phyloP scores from a whole-genome alignment of 768 basidiomycete species.

The Mycena alexandri region DNA sequence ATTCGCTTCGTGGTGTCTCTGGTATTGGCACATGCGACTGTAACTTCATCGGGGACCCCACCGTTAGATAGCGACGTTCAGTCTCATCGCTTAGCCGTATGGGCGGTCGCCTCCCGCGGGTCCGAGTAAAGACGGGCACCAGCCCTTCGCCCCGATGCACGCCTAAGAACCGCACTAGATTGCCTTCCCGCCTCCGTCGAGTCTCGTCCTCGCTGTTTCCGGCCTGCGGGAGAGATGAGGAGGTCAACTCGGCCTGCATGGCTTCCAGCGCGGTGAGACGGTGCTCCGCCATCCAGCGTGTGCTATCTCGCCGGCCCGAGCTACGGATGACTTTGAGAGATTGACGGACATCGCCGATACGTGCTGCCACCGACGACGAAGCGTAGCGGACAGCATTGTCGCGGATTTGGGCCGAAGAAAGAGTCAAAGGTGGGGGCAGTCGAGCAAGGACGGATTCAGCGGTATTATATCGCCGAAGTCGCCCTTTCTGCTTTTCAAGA shows the following conservation, averaged over 20 bases:
- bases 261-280: constrained; percentile 27
- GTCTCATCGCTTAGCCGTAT: not conserved
- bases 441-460: constrained; percentile 30
- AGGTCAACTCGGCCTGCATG: constrained; percentile 14
- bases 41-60: constrained; percentile 34
- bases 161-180: constrained; percentile 33
- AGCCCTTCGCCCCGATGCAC: constrained; percentile 7
- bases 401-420: constrained; percentile 15
- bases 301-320: constrained; percentile 19
- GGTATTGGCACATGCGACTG: constrained; percentile 13
- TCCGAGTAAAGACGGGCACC: constrained; percentile 35
- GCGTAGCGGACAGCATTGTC: constrained; percentile 24
- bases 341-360: constrained; percentile 19
- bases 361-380: constrained; percentile 15
- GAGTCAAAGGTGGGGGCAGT: constrained; percentile 4
- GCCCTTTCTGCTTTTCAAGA: constrained; percentile 34
- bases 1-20: constrained; percentile 21
- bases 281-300: constrained; percentile 36
- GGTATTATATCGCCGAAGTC: constrained; percentile 30
- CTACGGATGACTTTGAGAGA: constrained; percentile 3
- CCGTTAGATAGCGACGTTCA: constrained; percentile 18
- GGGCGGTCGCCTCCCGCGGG: constrained; percentile 9
- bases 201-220: constrained; percentile 1
- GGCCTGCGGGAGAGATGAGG: not conserved
- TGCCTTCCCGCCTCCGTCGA: constrained; percentile 18